Conservation (phyloP, 148 eudicot genomes). For the Rhododendron mucronatum region DNA sequence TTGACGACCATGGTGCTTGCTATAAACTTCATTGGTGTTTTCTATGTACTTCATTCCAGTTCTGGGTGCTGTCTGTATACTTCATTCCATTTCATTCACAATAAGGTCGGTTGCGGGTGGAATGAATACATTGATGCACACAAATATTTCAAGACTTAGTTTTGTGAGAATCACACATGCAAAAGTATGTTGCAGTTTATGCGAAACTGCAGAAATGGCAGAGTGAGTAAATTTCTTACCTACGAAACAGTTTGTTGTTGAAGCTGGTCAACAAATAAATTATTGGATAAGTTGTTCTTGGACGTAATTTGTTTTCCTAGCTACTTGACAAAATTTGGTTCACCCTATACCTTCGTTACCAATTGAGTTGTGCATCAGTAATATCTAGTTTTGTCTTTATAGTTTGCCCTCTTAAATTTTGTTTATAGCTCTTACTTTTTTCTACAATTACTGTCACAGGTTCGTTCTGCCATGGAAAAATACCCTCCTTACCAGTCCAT, state of each 20-base stretch:
- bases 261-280: not conserved
- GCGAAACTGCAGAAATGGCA: not conserved
- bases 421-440: conserved; percentile 1
- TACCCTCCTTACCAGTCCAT: conserved; percentile 88
- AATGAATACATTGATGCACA: not conserved
- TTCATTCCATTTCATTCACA: not conserved
- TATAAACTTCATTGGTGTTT: not conserved
- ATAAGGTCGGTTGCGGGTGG: not conserved
- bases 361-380: not conserved
- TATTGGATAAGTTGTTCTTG: not conserved
- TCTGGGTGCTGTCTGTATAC: no score
- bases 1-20: not conserved
- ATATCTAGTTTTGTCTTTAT: not conserved
- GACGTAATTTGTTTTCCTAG: not conserved
- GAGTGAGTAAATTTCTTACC: not conserved
- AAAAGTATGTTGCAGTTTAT: not conserved
- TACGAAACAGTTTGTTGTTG: not conserved
- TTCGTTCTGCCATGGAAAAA: conserved; percentile 91
- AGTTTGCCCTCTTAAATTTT: not conserved
- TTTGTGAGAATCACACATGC: not conserved
- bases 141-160: not conserved
- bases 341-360: not conserved
- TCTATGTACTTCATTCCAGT: not conserved
- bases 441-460: conserved; percentile 34
- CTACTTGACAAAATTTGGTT: not conserved